Percentiles rank a stretch among this genome's conserved stretches.
Conservation (phyloP, 2,329 filamentous ascomycete genomes). For the Cordyceps cicadae region DNA sequence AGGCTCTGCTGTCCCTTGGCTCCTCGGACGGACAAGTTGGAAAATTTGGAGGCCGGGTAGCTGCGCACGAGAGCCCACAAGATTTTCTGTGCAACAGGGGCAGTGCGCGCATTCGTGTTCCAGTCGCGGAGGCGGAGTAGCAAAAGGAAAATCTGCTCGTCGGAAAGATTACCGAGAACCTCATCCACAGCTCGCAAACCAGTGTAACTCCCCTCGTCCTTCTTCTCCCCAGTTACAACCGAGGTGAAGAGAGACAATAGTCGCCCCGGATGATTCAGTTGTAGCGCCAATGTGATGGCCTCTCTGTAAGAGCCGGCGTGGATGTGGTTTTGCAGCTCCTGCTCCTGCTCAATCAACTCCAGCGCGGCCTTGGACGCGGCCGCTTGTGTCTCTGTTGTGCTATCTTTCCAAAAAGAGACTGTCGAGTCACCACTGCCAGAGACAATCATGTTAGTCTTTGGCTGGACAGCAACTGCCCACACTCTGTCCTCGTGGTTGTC, state of each 20-base stretch:
- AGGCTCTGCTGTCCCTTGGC: slow-evolving; percentile 55
- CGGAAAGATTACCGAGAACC: slow-evolving; percentile 68
- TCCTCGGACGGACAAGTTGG: slow-evolving; percentile 56
- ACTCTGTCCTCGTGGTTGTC: slow-evolving; percentile 97
- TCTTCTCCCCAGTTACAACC: slow-evolving; percentile 57
- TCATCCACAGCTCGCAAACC: slow-evolving; percentile 69
- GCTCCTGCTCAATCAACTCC: slow-evolving; percentile 84
- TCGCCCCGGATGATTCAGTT: slow-evolving; percentile 87
- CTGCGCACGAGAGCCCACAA: slow-evolving; percentile 70
- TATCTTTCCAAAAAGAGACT: slow-evolving; percentile 93
- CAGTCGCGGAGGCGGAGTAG: slow-evolving; percentile 82
- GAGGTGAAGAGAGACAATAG: slow-evolving; percentile 76
- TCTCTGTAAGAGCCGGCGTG: slow-evolving; percentile 81
- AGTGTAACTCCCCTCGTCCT: slow-evolving; percentile 55
- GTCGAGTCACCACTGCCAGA: slow-evolving; percentile 90
- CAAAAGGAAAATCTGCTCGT: slow-evolving; percentile 78
- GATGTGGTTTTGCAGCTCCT: slow-evolving; percentile 88
- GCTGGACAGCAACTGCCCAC: slow-evolving; percentile 75
- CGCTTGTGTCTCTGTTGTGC: slow-evolving; percentile 69
- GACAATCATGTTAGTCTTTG: slow-evolving; percentile 62
- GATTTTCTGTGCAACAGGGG: slow-evolving; percentile 76
- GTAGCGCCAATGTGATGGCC: slow-evolving; percentile 83
- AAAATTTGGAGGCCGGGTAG: slow-evolving; percentile 71
- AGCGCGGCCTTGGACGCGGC: slow-evolving; percentile 66
- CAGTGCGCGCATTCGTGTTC: slow-evolving; percentile 91